A percentile compares a stretch with the other conserved stretches of the same genome.
phyloP scores from a whole-genome alignment of 352 stramenopile species.

The Peronospora farinosa region DNA sequence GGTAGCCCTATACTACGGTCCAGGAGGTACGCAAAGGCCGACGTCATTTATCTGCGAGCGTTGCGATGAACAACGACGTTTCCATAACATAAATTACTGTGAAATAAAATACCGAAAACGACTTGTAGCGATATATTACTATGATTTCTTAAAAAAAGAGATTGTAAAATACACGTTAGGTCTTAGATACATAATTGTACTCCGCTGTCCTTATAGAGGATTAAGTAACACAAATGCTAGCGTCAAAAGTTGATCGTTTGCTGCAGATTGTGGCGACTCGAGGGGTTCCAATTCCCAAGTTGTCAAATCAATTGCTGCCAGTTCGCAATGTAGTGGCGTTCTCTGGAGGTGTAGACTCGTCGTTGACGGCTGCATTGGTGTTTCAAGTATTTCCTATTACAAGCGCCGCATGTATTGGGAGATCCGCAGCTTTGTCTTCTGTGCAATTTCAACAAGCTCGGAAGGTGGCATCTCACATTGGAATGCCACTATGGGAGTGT shows the following conservation, averaged over 20 bases:
- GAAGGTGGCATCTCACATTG: slow-evolving; percentile 81
- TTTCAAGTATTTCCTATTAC: slow-evolving; percentile 67
- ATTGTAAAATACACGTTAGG: too few relatives aligned
- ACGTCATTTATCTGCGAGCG: too few relatives aligned
- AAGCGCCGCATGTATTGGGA: slow-evolving; percentile 87
- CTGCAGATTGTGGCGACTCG: slow-evolving; percentile 32
- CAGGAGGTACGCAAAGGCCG: slow-evolving; percentile 48
- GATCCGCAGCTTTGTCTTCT: slow-evolving; percentile 86
- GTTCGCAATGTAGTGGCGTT: slow-evolving; percentile 84
- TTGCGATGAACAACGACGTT: too few relatives aligned
- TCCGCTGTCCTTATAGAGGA: too few relatives aligned
- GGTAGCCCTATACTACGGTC: slow-evolving; percentile 48
- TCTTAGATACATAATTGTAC: too few relatives aligned
- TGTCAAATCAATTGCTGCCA: slow-evolving; percentile 2
- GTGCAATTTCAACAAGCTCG: slow-evolving; percentile 86
- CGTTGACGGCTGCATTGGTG: slow-evolving; percentile 89
- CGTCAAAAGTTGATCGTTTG: slow-evolving; percentile 37
- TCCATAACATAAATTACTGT: too few relatives aligned
- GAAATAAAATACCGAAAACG: neutral
- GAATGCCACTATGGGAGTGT: slow-evolving; percentile 85
- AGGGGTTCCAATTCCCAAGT: slow-evolving; percentile 5
- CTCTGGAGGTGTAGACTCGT: slow-evolving; percentile 95
- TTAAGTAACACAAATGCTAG: slow-evolving; percentile 12
- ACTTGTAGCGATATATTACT: too few relatives aligned
- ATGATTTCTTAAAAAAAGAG: too few relatives aligned